Conservation (phyloP, 2,329 filamentous ascomycete genomes). For the Dactylellina parvicollis region DNA sequence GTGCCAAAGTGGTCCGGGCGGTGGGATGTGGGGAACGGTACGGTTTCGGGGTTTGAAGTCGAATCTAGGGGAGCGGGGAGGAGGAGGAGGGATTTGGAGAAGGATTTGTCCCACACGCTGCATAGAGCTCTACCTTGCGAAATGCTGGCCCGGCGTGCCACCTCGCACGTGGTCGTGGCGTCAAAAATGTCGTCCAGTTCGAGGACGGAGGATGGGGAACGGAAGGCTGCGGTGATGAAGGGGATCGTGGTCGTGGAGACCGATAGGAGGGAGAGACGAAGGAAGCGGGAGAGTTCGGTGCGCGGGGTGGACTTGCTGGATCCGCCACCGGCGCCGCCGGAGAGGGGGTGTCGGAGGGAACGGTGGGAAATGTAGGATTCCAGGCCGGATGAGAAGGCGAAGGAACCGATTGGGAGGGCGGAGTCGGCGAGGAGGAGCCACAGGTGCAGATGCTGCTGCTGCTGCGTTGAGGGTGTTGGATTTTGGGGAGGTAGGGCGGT, state of each 20-base stretch:
- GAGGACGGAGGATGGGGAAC: constrained; percentile 63
- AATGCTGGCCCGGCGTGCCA: constrained; percentile 77
- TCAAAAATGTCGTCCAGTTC: constrained; percentile 79
- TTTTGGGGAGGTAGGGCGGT: constrained; percentile 1
- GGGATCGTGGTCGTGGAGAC: constrained; percentile 78
- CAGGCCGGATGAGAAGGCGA: constrained; percentile 83
- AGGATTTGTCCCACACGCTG: constrained; percentile 78
- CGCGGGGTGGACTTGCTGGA: constrained; percentile 62
- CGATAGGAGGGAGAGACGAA: constrained; percentile 75
- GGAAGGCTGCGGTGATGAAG: constrained; percentile 75
- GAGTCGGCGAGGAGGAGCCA: constrained; percentile 82
- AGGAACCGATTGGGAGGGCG: constrained; percentile 82
- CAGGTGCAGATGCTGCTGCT: constrained; percentile 66
- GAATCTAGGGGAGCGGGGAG: not conserved
- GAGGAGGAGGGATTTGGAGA: constrained; percentile 62
- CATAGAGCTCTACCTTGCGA: constrained; percentile 80
- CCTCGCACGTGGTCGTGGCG: constrained; percentile 79
- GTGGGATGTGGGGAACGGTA: not conserved
- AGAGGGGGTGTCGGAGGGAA: constrained; percentile 54
- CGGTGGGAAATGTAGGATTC: constrained; percentile 82
- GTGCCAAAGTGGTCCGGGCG: constrained; percentile 55
- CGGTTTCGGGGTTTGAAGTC: not conserved
- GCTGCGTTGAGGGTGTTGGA: constrained; percentile 33
- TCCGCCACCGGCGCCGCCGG: too few species aligned
- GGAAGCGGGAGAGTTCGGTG: constrained; percentile 70